phyloP scores from a whole-genome alignment of 1,284 basidiomycete species.

The Ganoderma leucocontextum region DNA sequence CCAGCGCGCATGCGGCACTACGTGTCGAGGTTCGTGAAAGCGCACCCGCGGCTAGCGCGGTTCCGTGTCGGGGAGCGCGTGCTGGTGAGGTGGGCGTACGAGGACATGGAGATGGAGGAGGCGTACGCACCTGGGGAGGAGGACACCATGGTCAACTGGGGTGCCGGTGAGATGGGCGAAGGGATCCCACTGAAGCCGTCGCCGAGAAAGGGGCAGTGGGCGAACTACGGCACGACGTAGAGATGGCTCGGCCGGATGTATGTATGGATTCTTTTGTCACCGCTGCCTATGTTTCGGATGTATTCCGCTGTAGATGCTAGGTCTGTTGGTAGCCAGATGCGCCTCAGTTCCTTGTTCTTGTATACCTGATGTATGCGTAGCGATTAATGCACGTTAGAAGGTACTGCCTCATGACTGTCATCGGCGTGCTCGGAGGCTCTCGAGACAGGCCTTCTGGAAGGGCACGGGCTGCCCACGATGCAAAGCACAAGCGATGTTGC shows the following conservation, averaged over 20 bases:
- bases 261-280: not conserved
- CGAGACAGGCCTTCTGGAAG: not conserved
- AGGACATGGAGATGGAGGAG: constrained; percentile 42
- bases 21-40: constrained; percentile 36
- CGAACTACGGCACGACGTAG: constrained; percentile 37
- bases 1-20: constrained; percentile 37
- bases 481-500: not conserved
- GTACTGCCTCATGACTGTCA: not conserved
- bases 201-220: constrained; percentile 32
- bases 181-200: constrained; percentile 47
- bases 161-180: constrained; percentile 38
- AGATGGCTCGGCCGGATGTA: not conserved
- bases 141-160: constrained; percentile 45
- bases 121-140: constrained; percentile 42
- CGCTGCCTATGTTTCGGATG: not conserved
- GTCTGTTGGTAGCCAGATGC: not conserved
- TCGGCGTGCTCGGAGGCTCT: not conserved
- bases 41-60: constrained; percentile 37
- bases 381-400: not conserved
- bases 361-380: constrained; percentile 9
- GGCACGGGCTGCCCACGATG: not conserved
- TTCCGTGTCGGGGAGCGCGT: constrained; percentile 45
- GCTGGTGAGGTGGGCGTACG: constrained; percentile 47
- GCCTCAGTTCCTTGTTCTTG: not conserved
- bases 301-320: constrained; percentile 3